Evolutionary conservation across 306 rosid species (phyloP).

Genomic region (Vigna unguiculata): DNA sequence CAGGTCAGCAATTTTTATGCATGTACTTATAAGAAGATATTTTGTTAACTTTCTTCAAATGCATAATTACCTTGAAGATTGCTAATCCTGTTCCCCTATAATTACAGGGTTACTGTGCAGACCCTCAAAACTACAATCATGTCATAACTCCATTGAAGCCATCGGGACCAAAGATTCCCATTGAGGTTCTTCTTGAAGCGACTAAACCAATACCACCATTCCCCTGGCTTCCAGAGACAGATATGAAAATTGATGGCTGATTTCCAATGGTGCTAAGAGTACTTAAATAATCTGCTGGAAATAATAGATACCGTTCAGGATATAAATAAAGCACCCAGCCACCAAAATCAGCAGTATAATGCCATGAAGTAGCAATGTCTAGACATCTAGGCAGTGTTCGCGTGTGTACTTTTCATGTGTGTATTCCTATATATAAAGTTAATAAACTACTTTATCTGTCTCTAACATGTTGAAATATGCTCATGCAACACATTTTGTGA

Average conservation of each 20-base stretch:
- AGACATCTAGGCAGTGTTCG: constrained; percentile 28
- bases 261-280: constrained; percentile 39
- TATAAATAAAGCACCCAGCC: constrained; percentile 35
- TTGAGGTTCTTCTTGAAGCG: constrained; percentile 66
- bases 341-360: constrained; percentile 25
- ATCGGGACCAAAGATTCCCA: constrained; percentile 64
- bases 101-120: constrained; percentile 67
- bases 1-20: constrained; percentile 60
- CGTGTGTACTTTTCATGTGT: constrained; percentile 21
- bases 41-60: neutral
- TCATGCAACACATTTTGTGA: constrained; percentile 21
- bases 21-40: constrained; percentile 30
- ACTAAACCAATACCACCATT: constrained; percentile 67
- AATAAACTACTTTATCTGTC: constrained; percentile 27
- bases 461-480: constrained; percentile 13
- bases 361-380: constrained; percentile 37
- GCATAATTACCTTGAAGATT: constrained; percentile 30
- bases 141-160: constrained; percentile 58
- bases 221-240: constrained; percentile 75
- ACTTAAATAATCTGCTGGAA: constrained; percentile 33
- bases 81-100: constrained; percentile 40
- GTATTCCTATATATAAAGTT: neutral
- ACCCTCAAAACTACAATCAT: constrained; percentile 63
- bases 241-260: constrained; percentile 66
- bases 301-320: constrained; percentile 16